phyloP scores from a whole-genome alignment of 2,329 filamentous ascomycete species.

The Magnaporthiopsis poae region DNA sequence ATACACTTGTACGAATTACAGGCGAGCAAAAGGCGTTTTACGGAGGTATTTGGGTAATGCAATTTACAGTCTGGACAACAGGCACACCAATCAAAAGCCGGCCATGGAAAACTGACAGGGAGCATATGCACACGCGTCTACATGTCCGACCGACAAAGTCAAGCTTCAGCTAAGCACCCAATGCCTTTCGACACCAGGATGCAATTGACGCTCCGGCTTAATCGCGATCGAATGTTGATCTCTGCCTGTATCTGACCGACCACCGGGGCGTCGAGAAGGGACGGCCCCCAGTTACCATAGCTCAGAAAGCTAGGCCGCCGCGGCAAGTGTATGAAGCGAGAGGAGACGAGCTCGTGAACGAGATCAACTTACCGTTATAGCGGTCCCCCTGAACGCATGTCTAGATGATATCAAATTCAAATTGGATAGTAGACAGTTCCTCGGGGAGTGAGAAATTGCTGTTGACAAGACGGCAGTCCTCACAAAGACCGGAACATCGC shows the following conservation, averaged over 20 bases:
- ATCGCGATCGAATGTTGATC: slow-evolving; percentile 71
- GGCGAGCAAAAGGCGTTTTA: not conserved
- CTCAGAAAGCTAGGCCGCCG: slow-evolving; percentile 42
- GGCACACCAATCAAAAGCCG: not conserved
- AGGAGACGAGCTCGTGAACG: not conserved
- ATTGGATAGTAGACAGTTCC: not conserved
- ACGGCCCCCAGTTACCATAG: slow-evolving; percentile 54
- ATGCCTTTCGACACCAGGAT: slow-evolving; percentile 66
- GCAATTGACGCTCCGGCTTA: slow-evolving; percentile 98
- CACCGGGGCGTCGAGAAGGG: slow-evolving; percentile 69
- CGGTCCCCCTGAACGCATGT: not conserved
- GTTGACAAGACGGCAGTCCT: not conserved
- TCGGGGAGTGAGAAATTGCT: not conserved
- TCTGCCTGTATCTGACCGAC: slow-evolving; percentile 65
- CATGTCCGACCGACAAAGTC: slow-evolving; percentile 88
- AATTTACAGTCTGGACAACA: not conserved
- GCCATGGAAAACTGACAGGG: not conserved
- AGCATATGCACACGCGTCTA: not conserved
- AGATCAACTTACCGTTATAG: not conserved
- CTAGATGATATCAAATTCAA: not conserved
- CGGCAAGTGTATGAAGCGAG: slow-evolving; percentile 27
- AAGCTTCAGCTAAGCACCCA: slow-evolving; percentile 84
- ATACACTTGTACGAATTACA: not conserved
- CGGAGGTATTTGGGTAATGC: not conserved
- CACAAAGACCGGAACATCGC: too few relatives aligned